A percentile compares a stretch with the other conserved stretches of the same genome.
Conservation (phyloP, 208 protist species). For the Trypanosoma caninum region DNA sequence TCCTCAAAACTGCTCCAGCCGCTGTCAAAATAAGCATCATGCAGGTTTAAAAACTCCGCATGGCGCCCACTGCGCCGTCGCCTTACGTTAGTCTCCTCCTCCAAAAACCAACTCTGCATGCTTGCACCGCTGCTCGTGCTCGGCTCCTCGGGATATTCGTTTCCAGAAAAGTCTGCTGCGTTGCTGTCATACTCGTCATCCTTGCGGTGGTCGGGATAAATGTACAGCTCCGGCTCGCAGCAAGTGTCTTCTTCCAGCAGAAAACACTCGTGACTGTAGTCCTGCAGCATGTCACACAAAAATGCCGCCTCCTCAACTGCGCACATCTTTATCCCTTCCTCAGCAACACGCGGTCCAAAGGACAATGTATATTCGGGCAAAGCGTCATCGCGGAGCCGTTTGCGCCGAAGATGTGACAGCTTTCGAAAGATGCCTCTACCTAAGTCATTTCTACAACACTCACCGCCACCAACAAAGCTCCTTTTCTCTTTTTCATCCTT, state of each 20-base stretch:
- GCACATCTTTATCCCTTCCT: background rate
- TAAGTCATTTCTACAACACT: background rate
- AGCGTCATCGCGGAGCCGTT: slow-evolving; percentile 11
- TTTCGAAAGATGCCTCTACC: too few species aligned
- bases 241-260: slow-evolving; percentile 16
- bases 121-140: slow-evolving; percentile 14
- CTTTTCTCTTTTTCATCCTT: background rate
- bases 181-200: slow-evolving; percentile 92
- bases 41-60: slow-evolving; percentile 32
- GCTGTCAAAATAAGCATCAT: slow-evolving; percentile 34
- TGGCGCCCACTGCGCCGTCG: background rate
- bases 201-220: slow-evolving; percentile 82
- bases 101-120: slow-evolving; percentile 2
- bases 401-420: slow-evolving; percentile 1
- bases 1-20: slow-evolving; percentile 43
- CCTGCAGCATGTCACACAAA: slow-evolving; percentile 26
- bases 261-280: slow-evolving; percentile 28
- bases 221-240: slow-evolving; percentile 58
- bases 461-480: background rate
- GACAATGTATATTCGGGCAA: slow-evolving; percentile 19
- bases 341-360: background rate
- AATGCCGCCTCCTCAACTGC: background rate
- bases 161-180: slow-evolving; percentile 79
- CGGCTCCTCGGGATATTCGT: slow-evolving; percentile 82
- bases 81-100: slow-evolving; percentile 6